These are phyloP conservation scores for Tolypocladium album DNA, from an alignment of 2,329 filamentous ascomycete genomes.

Conservation along the genomic window DNA sequence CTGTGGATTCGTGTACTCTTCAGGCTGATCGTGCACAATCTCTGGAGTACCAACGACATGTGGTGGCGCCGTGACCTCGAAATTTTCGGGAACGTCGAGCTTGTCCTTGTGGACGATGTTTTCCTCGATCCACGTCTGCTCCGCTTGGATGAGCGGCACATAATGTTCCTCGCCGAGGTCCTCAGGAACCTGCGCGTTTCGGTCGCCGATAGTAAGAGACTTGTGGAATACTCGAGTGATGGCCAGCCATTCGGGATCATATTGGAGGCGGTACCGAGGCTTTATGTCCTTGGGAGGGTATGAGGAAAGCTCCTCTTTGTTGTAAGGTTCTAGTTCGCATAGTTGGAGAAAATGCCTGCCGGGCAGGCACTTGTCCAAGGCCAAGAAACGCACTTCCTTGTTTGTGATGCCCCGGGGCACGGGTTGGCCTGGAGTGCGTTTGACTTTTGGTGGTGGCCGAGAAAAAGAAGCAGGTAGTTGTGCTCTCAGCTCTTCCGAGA, in stretches of 20 bases:
- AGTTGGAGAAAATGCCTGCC: slow-evolving; percentile 76
- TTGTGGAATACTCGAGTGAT: slow-evolving; percentile 75
- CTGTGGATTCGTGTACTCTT: slow-evolving; percentile 80
- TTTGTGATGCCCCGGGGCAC: slow-evolving; percentile 68
- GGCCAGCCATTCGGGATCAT: slow-evolving; percentile 92
- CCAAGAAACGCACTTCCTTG: slow-evolving; percentile 70
- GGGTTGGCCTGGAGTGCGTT: slow-evolving; percentile 43
- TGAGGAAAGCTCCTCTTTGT: slow-evolving; percentile 14
- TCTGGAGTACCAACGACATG: slow-evolving; percentile 50
- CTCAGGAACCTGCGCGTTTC: slow-evolving; percentile 36
- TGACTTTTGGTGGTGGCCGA: slow-evolving; percentile 22
- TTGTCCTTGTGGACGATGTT: slow-evolving; percentile 54
- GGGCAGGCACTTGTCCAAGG: slow-evolving; percentile 83
- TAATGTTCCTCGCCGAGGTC: slow-evolving; percentile 64
- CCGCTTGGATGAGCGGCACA: slow-evolving; percentile 52
- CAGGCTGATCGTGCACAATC: slow-evolving; percentile 50
- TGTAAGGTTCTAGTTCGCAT: slow-evolving; percentile 46
- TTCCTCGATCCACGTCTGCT: slow-evolving; percentile 71
- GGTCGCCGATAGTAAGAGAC: slow-evolving; percentile 53
- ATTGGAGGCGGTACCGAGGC: slow-evolving; percentile 52
- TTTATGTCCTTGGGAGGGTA: slow-evolving; percentile 9
- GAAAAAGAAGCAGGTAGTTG: slow-evolving; percentile 70
- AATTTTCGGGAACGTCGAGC: slow-evolving; percentile 67
- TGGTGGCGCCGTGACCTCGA: slow-evolving; percentile 62
- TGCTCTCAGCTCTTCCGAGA: slow-evolving; percentile 56